Conservation (phyloP, 768 basidiomycete genomes). For the Psilocybe tampanensis region DNA sequence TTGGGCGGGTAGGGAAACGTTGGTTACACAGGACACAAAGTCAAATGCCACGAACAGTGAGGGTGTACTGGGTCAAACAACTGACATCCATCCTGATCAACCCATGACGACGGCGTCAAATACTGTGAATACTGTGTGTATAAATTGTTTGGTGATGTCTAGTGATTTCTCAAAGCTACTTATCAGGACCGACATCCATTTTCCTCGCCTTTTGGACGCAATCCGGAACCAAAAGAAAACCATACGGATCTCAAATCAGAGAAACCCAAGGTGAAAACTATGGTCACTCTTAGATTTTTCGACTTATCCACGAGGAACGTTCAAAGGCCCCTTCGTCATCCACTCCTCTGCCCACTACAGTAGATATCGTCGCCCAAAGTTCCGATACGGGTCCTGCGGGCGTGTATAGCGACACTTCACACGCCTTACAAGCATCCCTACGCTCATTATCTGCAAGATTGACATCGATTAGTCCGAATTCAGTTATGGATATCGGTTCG, state of each 20-base stretch:
- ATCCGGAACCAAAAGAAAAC: background rate
- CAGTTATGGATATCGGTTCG: conserved; percentile 51
- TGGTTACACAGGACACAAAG: conserved; percentile 28
- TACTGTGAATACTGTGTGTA: conserved; percentile 4
- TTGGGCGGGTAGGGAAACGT: conserved; percentile 47
- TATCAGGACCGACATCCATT: background rate
- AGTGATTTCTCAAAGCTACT: background rate
- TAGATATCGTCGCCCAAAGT: background rate
- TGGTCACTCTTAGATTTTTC: background rate
- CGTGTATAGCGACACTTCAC: conserved; percentile 14
- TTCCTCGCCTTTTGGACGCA: conserved; percentile 12
- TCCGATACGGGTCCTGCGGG: background rate
- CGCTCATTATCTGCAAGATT: conserved; percentile 54
- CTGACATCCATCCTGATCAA: background rate
- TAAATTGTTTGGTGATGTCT: background rate
- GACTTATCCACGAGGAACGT: background rate
- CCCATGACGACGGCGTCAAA: background rate
- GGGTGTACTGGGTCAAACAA: background rate
- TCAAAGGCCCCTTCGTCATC: background rate
- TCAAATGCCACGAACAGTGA: background rate
- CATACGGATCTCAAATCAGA: background rate
- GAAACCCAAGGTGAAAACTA: background rate
- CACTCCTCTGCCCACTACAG: background rate
- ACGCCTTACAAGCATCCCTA: conserved; percentile 55
- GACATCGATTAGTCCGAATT: conserved; percentile 40